Evolutionary conservation across 2,329 filamentous ascomycete species (phyloP).

Genomic region (Fusarium buxicola): DNA sequence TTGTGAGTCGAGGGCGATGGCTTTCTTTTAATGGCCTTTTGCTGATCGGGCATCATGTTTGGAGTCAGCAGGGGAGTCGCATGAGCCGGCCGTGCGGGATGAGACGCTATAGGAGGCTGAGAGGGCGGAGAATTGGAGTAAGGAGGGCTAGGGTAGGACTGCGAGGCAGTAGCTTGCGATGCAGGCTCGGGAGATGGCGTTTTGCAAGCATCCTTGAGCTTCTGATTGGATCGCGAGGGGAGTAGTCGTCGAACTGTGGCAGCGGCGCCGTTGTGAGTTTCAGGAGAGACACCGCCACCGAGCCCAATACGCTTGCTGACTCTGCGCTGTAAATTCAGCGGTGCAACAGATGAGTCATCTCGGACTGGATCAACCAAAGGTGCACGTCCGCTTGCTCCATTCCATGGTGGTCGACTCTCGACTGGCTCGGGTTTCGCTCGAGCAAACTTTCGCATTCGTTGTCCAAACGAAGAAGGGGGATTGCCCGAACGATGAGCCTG

Average conservation of each 20-base stretch:
- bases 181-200: conserved; percentile 39
- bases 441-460: conserved; percentile 50
- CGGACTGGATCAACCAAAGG: conserved; percentile 72
- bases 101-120: conserved; percentile 18
- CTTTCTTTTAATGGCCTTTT: conserved; percentile 60
- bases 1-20: conserved; percentile 52
- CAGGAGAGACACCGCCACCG: conserved; percentile 48
- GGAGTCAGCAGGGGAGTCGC: conserved; percentile 40
- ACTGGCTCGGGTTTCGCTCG: conserved; percentile 53
- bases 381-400: conserved; percentile 76
- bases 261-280: conserved; percentile 48
- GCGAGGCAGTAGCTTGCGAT: conserved; percentile 32
- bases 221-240: conserved; percentile 50
- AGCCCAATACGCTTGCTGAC: conserved; percentile 57
- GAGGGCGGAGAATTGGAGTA: conserved; percentile 44
- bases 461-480: conserved; percentile 47
- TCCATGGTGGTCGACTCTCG: conserved; percentile 72
- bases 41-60: conserved; percentile 41
- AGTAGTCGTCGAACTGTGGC: conserved; percentile 52
- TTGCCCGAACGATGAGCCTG: conserved; percentile 41
- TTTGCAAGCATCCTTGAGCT: conserved; percentile 46
- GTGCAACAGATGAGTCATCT: conserved; percentile 67
- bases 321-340: conserved; percentile 67
- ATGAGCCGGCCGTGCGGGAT: conserved; percentile 29
- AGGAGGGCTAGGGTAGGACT: conserved; percentile 52